Percentiles rank a stretch among this genome's conserved stretches.
phyloP scores from a whole-genome alignment of 371 early-diverging fungal species.

The Mortierella sp. region DNA sequence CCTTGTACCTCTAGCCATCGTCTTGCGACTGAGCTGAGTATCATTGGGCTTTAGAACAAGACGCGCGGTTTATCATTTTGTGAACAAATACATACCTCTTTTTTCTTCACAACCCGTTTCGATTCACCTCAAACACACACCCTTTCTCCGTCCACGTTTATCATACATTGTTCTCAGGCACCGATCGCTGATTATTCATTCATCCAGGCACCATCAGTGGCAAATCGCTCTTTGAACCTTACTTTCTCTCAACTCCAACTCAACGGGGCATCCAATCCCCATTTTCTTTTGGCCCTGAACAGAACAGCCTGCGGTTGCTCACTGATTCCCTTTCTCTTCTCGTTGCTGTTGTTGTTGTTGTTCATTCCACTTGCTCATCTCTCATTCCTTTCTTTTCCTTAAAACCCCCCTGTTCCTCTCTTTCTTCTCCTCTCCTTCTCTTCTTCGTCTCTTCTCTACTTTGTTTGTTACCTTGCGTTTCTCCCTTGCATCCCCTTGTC shows the following conservation, averaged over 20 bases:
- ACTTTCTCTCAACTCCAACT: not conserved
- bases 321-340: not conserved
- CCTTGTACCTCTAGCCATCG: too few species aligned
- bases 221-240: slow-evolving; percentile 13
- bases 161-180: not conserved
- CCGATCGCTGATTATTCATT: not conserved
- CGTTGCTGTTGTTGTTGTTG: not conserved
- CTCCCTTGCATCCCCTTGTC: not conserved
- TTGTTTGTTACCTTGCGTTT: not conserved
- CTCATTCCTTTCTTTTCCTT: not conserved
- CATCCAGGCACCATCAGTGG: slow-evolving; percentile 4
- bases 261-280: not conserved
- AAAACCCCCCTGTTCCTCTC: not conserved
- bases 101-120: not conserved
- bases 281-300: not conserved
- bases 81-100: not conserved
- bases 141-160: too few species aligned
- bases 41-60: not conserved
- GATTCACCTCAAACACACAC: not conserved
- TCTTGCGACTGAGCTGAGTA: too few species aligned
- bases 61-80: not conserved
- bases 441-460: not conserved
- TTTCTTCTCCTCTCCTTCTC: not conserved
- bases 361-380: not conserved
- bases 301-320: not conserved